phyloP scores from a whole-genome alignment of 192 early-diverging fungal genomes.

The Backusella sp. region DNA sequence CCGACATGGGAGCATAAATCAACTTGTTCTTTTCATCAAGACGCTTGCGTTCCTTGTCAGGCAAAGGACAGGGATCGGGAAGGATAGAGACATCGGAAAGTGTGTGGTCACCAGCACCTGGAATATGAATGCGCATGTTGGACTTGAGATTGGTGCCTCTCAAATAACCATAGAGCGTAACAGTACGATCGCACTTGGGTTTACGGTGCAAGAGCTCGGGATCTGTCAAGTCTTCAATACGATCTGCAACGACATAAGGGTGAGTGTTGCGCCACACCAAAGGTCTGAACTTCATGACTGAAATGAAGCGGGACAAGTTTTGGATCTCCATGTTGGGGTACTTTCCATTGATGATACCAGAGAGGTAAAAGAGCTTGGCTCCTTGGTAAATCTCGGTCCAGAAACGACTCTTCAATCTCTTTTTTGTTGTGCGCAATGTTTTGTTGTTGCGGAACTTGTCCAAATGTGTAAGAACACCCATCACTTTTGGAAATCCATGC shows the following conservation, averaged over 20 bases:
- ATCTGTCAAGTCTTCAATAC: constrained; percentile 95
- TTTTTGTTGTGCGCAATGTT: constrained; percentile 83
- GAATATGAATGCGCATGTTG: constrained; percentile 89
- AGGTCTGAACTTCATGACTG: constrained; percentile 98
- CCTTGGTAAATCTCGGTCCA: constrained; percentile 99
- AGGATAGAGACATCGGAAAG: constrained; percentile 75
- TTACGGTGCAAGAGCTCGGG: constrained; percentile 77
- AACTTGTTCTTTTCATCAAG: constrained; percentile 94
- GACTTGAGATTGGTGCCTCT: constrained; percentile 93
- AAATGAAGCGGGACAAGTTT: constrained; percentile 95
- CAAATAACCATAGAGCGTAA: constrained; percentile 94
- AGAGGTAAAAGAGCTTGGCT: constrained; percentile 98
- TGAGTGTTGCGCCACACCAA: constrained; percentile 96
- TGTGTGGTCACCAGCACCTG: constrained; percentile 88
- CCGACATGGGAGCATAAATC: constrained; percentile 97
- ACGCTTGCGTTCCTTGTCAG: constrained; percentile 87
- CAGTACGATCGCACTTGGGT: constrained; percentile 88
- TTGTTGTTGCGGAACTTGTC: constrained; percentile 97
- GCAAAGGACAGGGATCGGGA: constrained; percentile 95
- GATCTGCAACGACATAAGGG: constrained; percentile 96
- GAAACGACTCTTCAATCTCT: constrained; percentile 96
- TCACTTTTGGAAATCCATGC: constrained; percentile 96
- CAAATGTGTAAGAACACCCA: constrained; percentile 97
- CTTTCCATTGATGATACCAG: constrained; percentile 90
- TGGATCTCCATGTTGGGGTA: constrained; percentile 93